phyloP scores from a whole-genome alignment of 2,329 filamentous ascomycete genomes.

The Penicillium sp. region DNA sequence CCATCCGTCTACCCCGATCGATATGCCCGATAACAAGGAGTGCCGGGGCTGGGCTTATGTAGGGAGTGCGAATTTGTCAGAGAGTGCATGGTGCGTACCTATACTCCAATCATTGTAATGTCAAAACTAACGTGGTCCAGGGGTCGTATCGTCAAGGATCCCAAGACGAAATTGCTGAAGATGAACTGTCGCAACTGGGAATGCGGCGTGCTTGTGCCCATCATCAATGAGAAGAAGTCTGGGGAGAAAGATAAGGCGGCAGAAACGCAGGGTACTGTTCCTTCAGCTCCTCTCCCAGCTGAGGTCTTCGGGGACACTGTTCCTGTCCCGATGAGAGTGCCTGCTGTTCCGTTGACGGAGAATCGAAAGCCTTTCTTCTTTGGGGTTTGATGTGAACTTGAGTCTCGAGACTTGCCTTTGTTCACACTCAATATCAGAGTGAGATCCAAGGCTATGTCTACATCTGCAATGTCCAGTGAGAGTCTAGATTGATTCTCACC shows the following conservation, averaged over 20 bases:
- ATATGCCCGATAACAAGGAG: slow-evolving; percentile 13
- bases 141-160: slow-evolving; percentile 75
- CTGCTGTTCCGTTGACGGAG: slow-evolving; percentile 20
- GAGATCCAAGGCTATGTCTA: neutral
- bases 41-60: slow-evolving; percentile 73
- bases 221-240: slow-evolving; percentile 33
- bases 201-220: slow-evolving; percentile 77
- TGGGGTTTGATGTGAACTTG: neutral
- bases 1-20: slow-evolving; percentile 22
- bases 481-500: neutral
- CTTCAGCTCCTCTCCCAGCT: slow-evolving; percentile 13
- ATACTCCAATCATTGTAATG: neutral
- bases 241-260: slow-evolving; percentile 28
- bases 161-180: slow-evolving; percentile 64
- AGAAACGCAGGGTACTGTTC: neutral
- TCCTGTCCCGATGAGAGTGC: slow-evolving; percentile 47
- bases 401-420: neutral
- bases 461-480: neutral
- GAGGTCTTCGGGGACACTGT: slow-evolving; percentile 38
- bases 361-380: slow-evolving; percentile 11
- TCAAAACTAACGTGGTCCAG: slow-evolving; percentile 41
- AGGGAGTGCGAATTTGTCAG: slow-evolving; percentile 87
- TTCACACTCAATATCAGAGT: neutral
- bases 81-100: slow-evolving; percentile 77
- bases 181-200: slow-evolving; percentile 92